These are phyloP conservation scores for Penicillium pancosmium DNA, from an alignment of 495 filamentous ascomycete species.

Conservation along the genomic window DNA sequence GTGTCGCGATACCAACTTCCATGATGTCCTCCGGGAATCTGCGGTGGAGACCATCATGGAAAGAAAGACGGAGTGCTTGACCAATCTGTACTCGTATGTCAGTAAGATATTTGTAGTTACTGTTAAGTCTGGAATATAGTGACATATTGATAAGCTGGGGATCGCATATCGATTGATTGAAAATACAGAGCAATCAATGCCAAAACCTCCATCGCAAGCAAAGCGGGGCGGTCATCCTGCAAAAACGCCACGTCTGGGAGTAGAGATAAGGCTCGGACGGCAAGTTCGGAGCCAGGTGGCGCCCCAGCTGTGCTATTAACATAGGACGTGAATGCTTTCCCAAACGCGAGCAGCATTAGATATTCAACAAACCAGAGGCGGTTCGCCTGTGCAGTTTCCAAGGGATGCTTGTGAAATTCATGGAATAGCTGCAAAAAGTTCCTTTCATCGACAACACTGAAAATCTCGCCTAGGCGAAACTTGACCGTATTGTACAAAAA, in stretches of 20 bases:
- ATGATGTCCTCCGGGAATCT: neutral
- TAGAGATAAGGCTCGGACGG: neutral
- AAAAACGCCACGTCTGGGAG: conserved; percentile 6
- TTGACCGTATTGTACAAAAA: conserved; percentile 2
- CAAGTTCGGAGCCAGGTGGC: neutral
- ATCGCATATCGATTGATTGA: neutral
- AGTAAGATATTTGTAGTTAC: neutral
- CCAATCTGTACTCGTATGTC: neutral
- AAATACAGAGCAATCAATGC: neutral
- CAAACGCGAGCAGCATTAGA: conserved; percentile 3
- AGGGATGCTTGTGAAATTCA: neutral
- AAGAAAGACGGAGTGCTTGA: conserved; percentile 4
- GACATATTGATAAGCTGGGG: neutral
- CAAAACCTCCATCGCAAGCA: neutral
- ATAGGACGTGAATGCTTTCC: neutral
- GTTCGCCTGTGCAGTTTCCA: neutral
- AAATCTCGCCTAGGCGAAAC: conserved; percentile 5
- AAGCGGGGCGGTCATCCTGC: conserved; percentile 2
- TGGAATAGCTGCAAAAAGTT: neutral
- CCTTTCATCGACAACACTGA: conserved; percentile 1
- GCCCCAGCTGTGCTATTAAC: neutral
- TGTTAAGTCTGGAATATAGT: neutral
- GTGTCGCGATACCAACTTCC: neutral
- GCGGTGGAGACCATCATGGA: conserved; percentile 7
- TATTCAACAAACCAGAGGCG: conserved; percentile 4